phyloP scores from a whole-genome alignment of 129 eudicot genomes.

The Artemisia tridentata region DNA sequence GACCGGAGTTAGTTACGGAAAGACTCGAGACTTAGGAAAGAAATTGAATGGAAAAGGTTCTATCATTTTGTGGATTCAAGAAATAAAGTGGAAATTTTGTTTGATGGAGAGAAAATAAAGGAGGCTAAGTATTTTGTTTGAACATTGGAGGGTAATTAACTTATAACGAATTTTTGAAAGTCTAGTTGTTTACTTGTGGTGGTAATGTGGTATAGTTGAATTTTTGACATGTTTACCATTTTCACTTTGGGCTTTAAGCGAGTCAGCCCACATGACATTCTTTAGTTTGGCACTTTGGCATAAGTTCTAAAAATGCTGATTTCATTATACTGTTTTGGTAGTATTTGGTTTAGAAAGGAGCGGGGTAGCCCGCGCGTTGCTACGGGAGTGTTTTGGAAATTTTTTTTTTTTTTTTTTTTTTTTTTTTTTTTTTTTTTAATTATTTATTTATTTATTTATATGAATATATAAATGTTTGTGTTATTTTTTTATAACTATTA shows the following conservation, averaged over 20 bases:
- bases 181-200: not conserved
- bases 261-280: not conserved
- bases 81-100: constrained; percentile 1
- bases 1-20: not conserved
- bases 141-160: not conserved
- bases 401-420: too few species aligned
- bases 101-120: not conserved
- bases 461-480: too few species aligned
- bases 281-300: constrained; percentile 6
- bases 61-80: constrained; percentile 13
- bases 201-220: not conserved
- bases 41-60: not conserved
- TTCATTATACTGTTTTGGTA: not conserved
- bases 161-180: constrained; percentile 4
- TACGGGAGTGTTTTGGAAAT: too few species aligned
- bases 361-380: too few species aligned
- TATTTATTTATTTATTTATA: too few species aligned
- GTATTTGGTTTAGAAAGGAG: too few species aligned
- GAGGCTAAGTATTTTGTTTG: not conserved
- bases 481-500: too few species aligned
- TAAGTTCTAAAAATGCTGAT: not conserved
- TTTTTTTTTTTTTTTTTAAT: too few species aligned
- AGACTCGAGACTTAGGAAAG: not conserved
- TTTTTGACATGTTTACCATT: not conserved
- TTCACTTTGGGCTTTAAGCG: constrained; percentile 5